Evolutionary conservation across 2,329 filamentous ascomycete genomes (phyloP), one percentile per base, ranked within the genome.

Genomic region (Bipolaris gigantea): DNA sequence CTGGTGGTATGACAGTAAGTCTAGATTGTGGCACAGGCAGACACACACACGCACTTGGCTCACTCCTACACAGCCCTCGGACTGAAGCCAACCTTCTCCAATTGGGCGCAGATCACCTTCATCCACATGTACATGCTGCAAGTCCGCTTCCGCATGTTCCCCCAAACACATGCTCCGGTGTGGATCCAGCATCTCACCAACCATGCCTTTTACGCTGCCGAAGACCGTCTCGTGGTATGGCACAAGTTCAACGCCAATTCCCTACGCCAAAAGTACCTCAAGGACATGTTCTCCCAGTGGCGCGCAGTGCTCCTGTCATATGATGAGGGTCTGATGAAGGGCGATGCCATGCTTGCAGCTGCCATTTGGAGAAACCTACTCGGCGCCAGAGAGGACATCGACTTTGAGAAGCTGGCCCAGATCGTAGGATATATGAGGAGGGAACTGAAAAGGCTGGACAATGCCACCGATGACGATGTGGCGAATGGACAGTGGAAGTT

Each of bases 41-140:
- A 21, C 41, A 40, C 4, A 38, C 11, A 21, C 41, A 40, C 4
- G 21, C 38, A 23, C 27, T 15, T 40, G 36, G 50, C 57, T 67
- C 53, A 70, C 47, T 38, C 3, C n/a, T 48, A 34, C 36, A 46
- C 66, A 96, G 90, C 87, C 47, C 85, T 96, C 60, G 84, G 84
- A 23, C 84, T 99, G 16, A 81, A 84, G 30, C 90, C 92, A 0
- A 97, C 92, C 0, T 99, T 99, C 76, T 92, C 88, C 71, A 93
- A 90, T 52, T 99, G 94, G 94, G 90, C 92, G 18, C 92, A 97
- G 76, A 88, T 97, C 40, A 94, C 92, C 33, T 96, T 96, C 82
- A 83, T 99, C 54, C 93, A 99, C 80, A 89, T 99, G 83, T 97
- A 96, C 80, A 83, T 97, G 54, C 77, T 97, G 55, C 89, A 90